Base-by-base conservation (phyloP, 768 basidiomycete species). In the Cystobasidium onofrii region DNA sequence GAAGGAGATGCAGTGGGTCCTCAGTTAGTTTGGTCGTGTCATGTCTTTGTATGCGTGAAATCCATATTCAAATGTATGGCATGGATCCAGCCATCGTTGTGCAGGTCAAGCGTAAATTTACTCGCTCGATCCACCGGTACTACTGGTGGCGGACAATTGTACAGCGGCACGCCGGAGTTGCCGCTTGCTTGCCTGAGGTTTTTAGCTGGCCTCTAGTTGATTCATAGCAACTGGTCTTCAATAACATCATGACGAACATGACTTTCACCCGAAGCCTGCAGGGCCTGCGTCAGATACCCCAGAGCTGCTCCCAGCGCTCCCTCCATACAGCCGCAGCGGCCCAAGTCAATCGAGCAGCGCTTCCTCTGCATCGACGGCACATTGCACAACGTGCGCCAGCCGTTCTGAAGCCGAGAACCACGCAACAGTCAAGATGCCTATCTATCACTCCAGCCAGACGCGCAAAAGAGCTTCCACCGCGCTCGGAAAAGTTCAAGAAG, bases 401-500 rank as follows among this genome's bases (percentile, higher is more conserved):
- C 15, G 46, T 20, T 15, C 4, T 50, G 4, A 50, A n/a, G 10
- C 18, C n/a, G 46, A 7, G 20, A n/a, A 20, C 3, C 20, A 20
- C 18, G 20, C 46, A 50, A 25, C 66, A 54, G 31, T 50, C 27
- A 50, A 41, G 66, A 41, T 46, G 41, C 23, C 44, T 69, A 23
- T 33, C 41, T 36, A 25, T 23, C 9, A 60, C 69, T 10, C 69
- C 69, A 36, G 55, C 69, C 7, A 31, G 69, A 36, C 33, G 44
- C 31, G 69, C 54, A 29, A 71, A 57, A 34, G 27, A 36, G 33
- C 69, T 71, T 20, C 69, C 69, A n/a, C 52, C 69, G 12, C 29
- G 69, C 1, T 57, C 54, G 25, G 69, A 71, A 44, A 55, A 60
- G 54, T 71, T 41, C 69, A 71, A 71, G 55, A 71, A 71, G 69